A percentile compares a stretch with the other conserved stretches of the same genome.
Conservation (phyloP, 257 asterid genomes). For the Avicennia marina region DNA sequence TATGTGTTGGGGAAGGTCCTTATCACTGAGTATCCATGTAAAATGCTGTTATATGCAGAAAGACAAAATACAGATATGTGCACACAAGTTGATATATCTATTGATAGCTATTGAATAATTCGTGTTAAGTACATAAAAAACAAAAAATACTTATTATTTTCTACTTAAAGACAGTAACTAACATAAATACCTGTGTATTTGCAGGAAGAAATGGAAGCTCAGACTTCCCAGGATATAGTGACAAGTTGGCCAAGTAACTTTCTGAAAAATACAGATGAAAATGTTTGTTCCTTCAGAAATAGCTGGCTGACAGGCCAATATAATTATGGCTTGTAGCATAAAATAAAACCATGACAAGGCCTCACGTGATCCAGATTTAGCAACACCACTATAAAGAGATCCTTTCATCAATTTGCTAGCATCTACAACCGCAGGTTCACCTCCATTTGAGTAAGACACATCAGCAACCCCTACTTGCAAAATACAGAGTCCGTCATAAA, state of each 20-base stretch:
- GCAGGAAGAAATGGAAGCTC: slow-evolving; percentile 89
- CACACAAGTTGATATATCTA: no score
- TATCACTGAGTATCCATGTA: no score
- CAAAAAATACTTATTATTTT: background rate
- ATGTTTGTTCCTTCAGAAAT: slow-evolving; percentile 13
- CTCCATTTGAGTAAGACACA: slow-evolving; percentile 33
- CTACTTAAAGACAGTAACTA: slow-evolving; percentile 2
- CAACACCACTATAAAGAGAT: slow-evolving; percentile 59
- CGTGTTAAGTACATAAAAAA: background rate
- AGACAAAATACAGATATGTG: no score
- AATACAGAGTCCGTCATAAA: slow-evolving; percentile 68
- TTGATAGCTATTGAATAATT: no score
- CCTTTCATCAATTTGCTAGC: slow-evolving; percentile 59
- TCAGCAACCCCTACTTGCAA: slow-evolving; percentile 79
- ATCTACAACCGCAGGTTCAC: slow-evolving; percentile 50
- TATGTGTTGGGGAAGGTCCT: no score
- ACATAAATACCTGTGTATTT: slow-evolving; percentile 66
- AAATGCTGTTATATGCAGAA: no score
- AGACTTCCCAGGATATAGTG: slow-evolving; percentile 90
- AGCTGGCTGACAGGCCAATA: slow-evolving; percentile 2
- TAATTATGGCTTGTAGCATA: slow-evolving; percentile 1
- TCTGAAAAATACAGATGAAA: slow-evolving; percentile 45
- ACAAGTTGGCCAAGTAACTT: slow-evolving; percentile 94
- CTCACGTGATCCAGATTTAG: slow-evolving; percentile 86
- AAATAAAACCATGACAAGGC: slow-evolving; percentile 16